Evolutionary conservation across 169 alveolate genomes (phyloP), one percentile per base, ranked within the genome.

Genomic region (Plasmodium yoelii): DNA sequence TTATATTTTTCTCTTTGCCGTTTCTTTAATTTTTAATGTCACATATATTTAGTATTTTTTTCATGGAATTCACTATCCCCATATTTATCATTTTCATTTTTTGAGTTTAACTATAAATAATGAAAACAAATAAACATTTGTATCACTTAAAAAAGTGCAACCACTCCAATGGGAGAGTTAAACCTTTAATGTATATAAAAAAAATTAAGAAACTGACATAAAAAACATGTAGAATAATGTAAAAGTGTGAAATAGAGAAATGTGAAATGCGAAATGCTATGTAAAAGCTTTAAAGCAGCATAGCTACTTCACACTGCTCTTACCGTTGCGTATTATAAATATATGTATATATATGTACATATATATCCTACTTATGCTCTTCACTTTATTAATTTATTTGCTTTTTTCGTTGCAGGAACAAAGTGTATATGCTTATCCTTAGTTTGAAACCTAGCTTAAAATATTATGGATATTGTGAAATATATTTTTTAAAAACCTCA

Each of bases 121-220:
- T 63, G 77, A 49, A 64, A 51, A 56, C 63, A 42, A 67, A 77
- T 51, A 12, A 26, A 10, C 75, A 77, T 64, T 68, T 77, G 88
- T 77, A 57, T 56, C 61, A 51, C 57, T 77, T 77, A 69, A 49
- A 26, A 77, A 63, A 77, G 44, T 12, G 56, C 18, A 63, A 24
- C 13, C 24, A 49, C 12, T 51, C 68, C 22, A 64, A 77, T 49
- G 51, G 18, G 5, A 8, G 4, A 34, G 24, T 77, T 22, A 61
- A 64, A 26, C 75, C 88, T 39, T 22, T 77, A 63, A 77, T 28
- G 88, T 77, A 77, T 56, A n/a, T 34, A 24, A 15, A 56, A 59
- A 57, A 42, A 49, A 19, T 15, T n/a, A 63, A 47, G 42, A 22
- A 26, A 77, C 9, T 5, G 6, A 0, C 22, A 0, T 2, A 2